Evolutionary conservation across 2,329 filamentous ascomycete species (phyloP), one percentile per base, ranked within the genome.

Genomic region (Curvularia sp.): DNA sequence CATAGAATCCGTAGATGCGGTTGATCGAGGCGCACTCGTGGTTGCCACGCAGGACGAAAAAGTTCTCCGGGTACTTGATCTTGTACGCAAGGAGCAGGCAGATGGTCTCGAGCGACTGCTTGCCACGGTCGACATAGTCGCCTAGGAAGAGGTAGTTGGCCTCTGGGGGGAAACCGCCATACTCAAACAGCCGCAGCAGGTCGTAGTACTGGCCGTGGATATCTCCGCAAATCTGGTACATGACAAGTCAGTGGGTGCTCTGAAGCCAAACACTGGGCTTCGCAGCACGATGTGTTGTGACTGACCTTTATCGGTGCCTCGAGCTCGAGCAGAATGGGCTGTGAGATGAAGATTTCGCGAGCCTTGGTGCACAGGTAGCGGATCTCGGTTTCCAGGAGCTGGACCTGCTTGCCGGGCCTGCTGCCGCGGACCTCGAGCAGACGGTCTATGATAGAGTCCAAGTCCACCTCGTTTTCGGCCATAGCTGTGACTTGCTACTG

Each of bases 141-240:
- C 95, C 95, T 50, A 99, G 90, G 86, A 99, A 99, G 72, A 99
- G 92, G 82, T 98, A 99, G 85, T 99, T 99, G 75, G 95, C 93
- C 82, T 98, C 93, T 13, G 95, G 95, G 56, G 95, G 95, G 82
- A 99, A 98, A 65, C 95, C 95, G 71, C 95, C 94, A 77, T 97
- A 97, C 82, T 99, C 95, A 81, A 99, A 99, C 62, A 99, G 86
- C 75, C 95, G 92, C 69, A 99, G 86, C 63, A 99, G 87, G 80
- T 99, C 95, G 81, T 97, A 97, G 83, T 99, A 99, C 84, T 99
- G 95, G 68, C 95, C 95, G 80, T 98, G 95, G 71, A 99, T 98
- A 82, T 98, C 95, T 81, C 95, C 95, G 80, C 94, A 98, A 77
- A 99, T 99, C 95, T 99, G 75, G 18, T 35, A 24, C 28, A 41